These are phyloP conservation scores for Ilex asprella DNA, from an alignment of 257 asterid genomes.

Conservation along the genomic window DNA sequence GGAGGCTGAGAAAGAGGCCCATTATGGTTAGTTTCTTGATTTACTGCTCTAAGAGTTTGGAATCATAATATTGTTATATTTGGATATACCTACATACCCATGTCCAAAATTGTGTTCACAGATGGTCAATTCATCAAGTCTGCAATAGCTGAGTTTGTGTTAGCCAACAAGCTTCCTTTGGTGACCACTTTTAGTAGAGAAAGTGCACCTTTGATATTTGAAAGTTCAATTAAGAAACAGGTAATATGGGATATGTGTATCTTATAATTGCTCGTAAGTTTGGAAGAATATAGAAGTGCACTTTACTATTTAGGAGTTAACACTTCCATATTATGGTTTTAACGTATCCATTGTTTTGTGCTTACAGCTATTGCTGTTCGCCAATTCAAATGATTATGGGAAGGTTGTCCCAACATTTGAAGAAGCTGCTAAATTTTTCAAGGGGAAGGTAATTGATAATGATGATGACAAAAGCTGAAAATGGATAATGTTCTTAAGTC, in stretches of 20 bases:
- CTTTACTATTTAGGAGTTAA: constrained; percentile 6
- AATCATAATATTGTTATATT: neutral
- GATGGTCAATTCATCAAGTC: constrained; percentile 68
- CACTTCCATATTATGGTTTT: constrained; percentile 6
- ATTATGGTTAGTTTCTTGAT: constrained; percentile 46
- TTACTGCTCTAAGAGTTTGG: neutral
- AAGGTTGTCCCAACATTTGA: constrained; percentile 55
- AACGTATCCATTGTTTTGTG: no score
- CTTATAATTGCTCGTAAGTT: neutral
- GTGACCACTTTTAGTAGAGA: constrained; percentile 75
- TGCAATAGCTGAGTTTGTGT: constrained; percentile 62
- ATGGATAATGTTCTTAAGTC: neutral
- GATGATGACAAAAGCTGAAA: constrained; percentile 1
- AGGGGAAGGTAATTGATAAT: constrained; percentile 94
- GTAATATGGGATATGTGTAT: constrained; percentile 14
- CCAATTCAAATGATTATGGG: constrained; percentile 44
- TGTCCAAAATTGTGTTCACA: constrained; percentile 22
- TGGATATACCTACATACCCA: neutral
- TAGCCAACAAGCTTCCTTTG: constrained; percentile 79
- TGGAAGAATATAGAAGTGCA: neutral
- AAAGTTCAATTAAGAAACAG: constrained; percentile 78
- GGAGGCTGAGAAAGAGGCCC: constrained; percentile 54
- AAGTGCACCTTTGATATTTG: constrained; percentile 69
- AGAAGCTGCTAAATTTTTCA: constrained; percentile 87
- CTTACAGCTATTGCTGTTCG: constrained; percentile 74